A percentile compares a stretch with the other conserved stretches of the same genome.
Evolutionary conservation across 352 stramenopile genomes (phyloP).

Genomic region (Phytophthora tentaculata): DNA sequence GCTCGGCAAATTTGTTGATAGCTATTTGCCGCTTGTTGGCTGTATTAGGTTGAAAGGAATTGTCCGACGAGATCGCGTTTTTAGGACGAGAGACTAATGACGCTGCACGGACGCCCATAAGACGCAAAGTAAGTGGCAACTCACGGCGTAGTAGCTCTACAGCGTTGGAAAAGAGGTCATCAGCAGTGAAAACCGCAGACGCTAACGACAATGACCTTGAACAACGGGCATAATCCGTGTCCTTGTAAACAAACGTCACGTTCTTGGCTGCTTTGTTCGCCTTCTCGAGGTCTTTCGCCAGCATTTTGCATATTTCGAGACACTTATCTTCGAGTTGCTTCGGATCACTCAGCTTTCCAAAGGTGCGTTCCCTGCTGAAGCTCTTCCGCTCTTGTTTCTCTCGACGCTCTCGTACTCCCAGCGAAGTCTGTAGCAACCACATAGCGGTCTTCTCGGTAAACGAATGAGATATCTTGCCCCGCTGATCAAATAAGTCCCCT

Average conservation of each 20-base stretch:
- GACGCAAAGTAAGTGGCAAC: conserved; percentile 65
- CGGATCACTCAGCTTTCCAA: conserved; percentile 50
- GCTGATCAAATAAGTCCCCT: conserved; percentile 70
- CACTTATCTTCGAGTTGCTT: conserved; percentile 66
- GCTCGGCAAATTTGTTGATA: conserved; percentile 53
- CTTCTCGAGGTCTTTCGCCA: conserved; percentile 62
- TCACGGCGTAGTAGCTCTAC: conserved; percentile 67
- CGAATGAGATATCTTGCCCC: conserved; percentile 65
- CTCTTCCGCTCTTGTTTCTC: conserved; percentile 77
- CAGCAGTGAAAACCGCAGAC: conserved; percentile 44
- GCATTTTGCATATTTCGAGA: conserved; percentile 60
- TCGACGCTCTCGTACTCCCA: conserved; percentile 60
- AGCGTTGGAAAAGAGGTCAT: conserved; percentile 54
- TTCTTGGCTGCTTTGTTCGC: conserved; percentile 52
- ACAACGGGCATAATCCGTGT: conserved; percentile 63
- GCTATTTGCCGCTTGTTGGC: conserved; percentile 50
- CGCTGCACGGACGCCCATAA: conserved; percentile 72
- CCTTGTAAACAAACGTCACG: conserved; percentile 80
- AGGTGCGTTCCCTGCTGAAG: conserved; percentile 81
- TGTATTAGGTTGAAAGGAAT: conserved; percentile 3
- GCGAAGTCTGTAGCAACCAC: conserved; percentile 75
- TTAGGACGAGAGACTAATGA: conserved; percentile 42
- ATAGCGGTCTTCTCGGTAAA: conserved; percentile 71
- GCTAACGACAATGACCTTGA: conserved; percentile 59
- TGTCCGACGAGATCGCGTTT: conserved; percentile 3